phyloP scores from a whole-genome alignment of 805 yeast genomes.

The Torulaspora quercuum region DNA sequence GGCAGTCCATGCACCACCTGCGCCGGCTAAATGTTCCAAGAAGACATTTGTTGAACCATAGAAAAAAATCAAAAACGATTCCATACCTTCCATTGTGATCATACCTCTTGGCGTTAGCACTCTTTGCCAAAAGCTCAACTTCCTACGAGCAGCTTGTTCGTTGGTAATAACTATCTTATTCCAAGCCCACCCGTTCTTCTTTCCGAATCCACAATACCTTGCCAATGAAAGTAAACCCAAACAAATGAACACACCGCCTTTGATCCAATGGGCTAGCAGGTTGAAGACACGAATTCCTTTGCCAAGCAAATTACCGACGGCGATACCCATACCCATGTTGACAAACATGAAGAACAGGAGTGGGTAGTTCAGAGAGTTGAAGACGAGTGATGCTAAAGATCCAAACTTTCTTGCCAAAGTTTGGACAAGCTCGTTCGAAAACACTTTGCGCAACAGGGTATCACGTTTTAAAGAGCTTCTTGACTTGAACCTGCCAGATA shows the following conservation, averaged over 20 bases:
- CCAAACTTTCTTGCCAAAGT: conserved; percentile 25
- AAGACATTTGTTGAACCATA: conserved; percentile 90
- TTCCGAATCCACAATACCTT: conserved; percentile 81
- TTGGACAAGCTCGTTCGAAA: conserved; percentile 33
- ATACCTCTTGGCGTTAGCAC: conserved; percentile 41
- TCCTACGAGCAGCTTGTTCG: conserved; percentile 3
- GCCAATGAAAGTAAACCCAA: conserved; percentile 79
- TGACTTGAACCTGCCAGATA: conserved; percentile 14
- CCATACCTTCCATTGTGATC: conserved; percentile 82
- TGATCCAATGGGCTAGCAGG: conserved; percentile 89
- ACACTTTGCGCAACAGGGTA: conserved; percentile 35
- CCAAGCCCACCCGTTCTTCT: conserved; percentile 87
- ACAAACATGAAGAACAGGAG: conserved; percentile 57
- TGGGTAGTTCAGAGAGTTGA: conserved; percentile 58
- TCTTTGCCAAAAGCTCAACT: conserved; percentile 26
- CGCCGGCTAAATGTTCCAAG: conserved; percentile 77
- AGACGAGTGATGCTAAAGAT: conserved; percentile 37
- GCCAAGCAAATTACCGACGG: conserved; percentile 69
- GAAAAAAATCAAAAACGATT: conserved; percentile 72
- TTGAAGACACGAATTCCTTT: conserved; percentile 65
- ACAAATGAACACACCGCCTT: conserved; percentile 83
- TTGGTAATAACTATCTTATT: conserved; percentile 44
- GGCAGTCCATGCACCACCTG: conserved; percentile 83
- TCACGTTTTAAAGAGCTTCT: conserved; percentile 33
- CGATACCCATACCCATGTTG: conserved; percentile 52